Base-by-base conservation (phyloP, 2,329 filamentous ascomycete species). In the Calonectria crousiana region DNA sequence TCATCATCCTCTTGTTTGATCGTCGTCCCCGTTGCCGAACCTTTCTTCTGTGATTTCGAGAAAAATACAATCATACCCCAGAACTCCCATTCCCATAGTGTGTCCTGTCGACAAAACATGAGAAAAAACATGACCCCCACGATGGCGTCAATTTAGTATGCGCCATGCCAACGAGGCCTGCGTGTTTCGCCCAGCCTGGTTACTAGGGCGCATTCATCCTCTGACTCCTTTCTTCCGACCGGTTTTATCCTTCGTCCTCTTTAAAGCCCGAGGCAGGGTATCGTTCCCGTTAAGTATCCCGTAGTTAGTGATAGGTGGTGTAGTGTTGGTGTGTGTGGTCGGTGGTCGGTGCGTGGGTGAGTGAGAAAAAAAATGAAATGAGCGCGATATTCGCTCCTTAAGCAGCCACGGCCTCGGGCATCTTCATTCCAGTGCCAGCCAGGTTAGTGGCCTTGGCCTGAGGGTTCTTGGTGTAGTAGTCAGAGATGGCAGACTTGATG, bases 391-490 rank as follows among this genome's bases (percentile, higher is more conserved):
- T 18, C 28, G 26, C 41, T 69, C 49, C 38, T 80, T 79, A 83
- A 70, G 82, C 77, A 52, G 83, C 73, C 51, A 83, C 75, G 30
- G 86, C 84, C 23, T 80, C 70, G 28, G 83, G 92, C 81, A 96
- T 89, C 79, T 92, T 88, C 66, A 92, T 90, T 69, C 89, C 91
- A 32, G 94, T 96, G 78, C 95, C 95, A 70, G 93, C 92, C 14
- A 98, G 90, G 83, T 96, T 92, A 49, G 95, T 97, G 72, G 89
- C 83, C 81, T 91, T 91, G 64, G 82, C 92, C 76, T 93, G 92
- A 73, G 95, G 95, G 87, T 97, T 97, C 90, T 96, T 97, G 84
- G 92, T 94, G 87, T 97, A 95, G 88, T 97, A 97, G 84, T 97
- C 95, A 73, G 92, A 93, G 82, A 97, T 97, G 80, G 95, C 95